Conservation (phyloP, 116 monocot genomes). For the Zostera marina region DNA sequence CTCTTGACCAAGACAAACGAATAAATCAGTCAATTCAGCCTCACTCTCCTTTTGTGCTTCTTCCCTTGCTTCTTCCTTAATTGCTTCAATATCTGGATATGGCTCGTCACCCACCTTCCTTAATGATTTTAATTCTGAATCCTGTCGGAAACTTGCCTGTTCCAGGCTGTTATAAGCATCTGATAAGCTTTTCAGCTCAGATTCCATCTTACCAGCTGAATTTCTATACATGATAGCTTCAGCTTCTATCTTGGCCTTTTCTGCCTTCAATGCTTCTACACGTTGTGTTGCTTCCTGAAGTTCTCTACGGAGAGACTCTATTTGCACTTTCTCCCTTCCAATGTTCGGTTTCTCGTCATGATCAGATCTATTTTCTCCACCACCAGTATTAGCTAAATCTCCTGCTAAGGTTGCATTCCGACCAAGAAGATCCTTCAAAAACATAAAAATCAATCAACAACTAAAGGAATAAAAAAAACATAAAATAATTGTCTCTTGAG, state of each 20-base stretch:
- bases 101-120: conserved; percentile 28
- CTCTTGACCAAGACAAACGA: conserved; percentile 96
- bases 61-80: conserved; percentile 60
- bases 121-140: conserved; percentile 45
- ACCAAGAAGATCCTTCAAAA: conserved; percentile 46
- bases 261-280: conserved; percentile 43
- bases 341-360: conserved; percentile 33
- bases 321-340: conserved; percentile 45
- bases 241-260: conserved; percentile 55
- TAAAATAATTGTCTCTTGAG: too few relatives aligned
- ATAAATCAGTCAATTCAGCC: conserved; percentile 73
- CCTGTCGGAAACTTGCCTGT: conserved; percentile 54
- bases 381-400: conserved; percentile 46
- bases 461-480: neutral
- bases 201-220: conserved; percentile 60
- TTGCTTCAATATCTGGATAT: conserved; percentile 49
- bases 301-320: conserved; percentile 49
- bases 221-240: conserved; percentile 41
- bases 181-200: conserved; percentile 82
- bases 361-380: conserved; percentile 18
- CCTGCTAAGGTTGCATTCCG: conserved; percentile 84
- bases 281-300: conserved; percentile 49
- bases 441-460: neutral
- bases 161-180: conserved; percentile 95
- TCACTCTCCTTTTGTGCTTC: conserved; percentile 85